Evolutionary conservation across 768 basidiomycete species (phyloP).

Genomic region (Hortiboletus campestris): DNA sequence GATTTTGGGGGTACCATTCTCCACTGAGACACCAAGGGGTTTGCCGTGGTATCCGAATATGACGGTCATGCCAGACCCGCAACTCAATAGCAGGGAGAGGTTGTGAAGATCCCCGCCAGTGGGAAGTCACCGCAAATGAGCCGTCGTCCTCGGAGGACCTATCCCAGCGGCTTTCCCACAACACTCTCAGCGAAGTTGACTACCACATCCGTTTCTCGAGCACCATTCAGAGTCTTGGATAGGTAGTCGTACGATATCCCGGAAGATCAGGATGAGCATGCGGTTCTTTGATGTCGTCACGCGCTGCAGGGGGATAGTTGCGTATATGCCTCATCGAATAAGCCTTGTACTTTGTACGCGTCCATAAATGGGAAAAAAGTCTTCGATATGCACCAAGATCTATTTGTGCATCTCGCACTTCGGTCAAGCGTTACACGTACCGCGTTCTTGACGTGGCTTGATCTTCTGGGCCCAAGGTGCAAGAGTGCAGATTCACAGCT

Average conservation of each 20-base stretch:
- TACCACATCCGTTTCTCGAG: background rate
- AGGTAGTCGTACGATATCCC: background rate
- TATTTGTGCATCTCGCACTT: conserved; percentile 5
- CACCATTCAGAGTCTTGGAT: background rate
- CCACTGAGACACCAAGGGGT: background rate
- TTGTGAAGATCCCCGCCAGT: background rate
- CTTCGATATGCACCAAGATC: conserved; percentile 17
- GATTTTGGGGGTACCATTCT: conserved; percentile 1
- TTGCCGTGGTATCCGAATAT: background rate
- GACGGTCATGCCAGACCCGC: conserved; percentile 1
- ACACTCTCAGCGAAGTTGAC: conserved; percentile 8
- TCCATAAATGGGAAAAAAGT: background rate
- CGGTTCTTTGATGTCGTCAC: conserved; percentile 6
- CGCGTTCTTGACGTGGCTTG: background rate
- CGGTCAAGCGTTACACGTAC: background rate
- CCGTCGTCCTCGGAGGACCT: conserved; percentile 17
- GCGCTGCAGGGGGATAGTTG: background rate
- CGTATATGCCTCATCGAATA: background rate
- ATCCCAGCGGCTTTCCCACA: conserved; percentile 3
- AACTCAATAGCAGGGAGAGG: conserved; percentile 1
- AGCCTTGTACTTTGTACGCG: background rate
- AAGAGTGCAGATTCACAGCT: background rate
- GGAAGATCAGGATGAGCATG: background rate
- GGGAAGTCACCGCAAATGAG: background rate
- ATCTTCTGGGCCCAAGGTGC: conserved; percentile 3